Percentiles rank a stretch among this genome's conserved stretches.
phyloP scores from a whole-genome alignment of 768 basidiomycete species.

The Tephrocybe rancida region DNA sequence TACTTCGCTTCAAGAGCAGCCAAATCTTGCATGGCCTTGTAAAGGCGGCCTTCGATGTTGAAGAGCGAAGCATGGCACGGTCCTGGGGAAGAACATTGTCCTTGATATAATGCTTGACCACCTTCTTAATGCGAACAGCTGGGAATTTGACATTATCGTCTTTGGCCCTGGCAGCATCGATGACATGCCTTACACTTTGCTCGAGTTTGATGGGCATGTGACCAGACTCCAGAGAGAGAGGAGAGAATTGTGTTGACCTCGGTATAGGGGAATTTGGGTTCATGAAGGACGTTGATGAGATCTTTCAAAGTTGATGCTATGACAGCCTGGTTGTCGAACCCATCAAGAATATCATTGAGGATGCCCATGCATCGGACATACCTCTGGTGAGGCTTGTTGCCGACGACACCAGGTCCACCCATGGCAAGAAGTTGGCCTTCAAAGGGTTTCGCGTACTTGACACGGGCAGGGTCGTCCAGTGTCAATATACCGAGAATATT shows the following conservation, averaged over 20 bases:
- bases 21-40: slow-evolving; percentile 77
- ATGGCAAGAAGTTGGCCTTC: slow-evolving; percentile 89
- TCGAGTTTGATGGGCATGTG: slow-evolving; percentile 94
- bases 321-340: slow-evolving; percentile 94
- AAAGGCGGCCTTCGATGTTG: slow-evolving; percentile 71
- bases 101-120: slow-evolving; percentile 83
- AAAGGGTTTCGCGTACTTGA: slow-evolving; percentile 98
- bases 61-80: slow-evolving; percentile 79
- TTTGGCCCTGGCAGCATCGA: slow-evolving; percentile 78
- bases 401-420: slow-evolving; percentile 84
- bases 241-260: slow-evolving; percentile 85
- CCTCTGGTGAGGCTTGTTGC: slow-evolving; percentile 89
- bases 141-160: slow-evolving; percentile 87
- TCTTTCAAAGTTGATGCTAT: slow-evolving; percentile 89
- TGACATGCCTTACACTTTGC: slow-evolving; percentile 74
- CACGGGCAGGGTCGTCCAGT: slow-evolving; percentile 93
- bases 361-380: slow-evolving; percentile 72
- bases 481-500: slow-evolving; percentile 97
- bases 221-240: slow-evolving; percentile 84
- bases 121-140: slow-evolving; percentile 79
- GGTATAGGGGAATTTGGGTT: slow-evolving; percentile 87
- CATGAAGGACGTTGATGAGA: slow-evolving; percentile 77
- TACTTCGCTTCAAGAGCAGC: slow-evolving; percentile 89
- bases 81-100: slow-evolving; percentile 83
- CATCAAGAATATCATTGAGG: slow-evolving; percentile 91